Evolutionary conservation across 2,329 filamentous ascomycete species (phyloP).

Genomic region (Ascosphaera pollenicola): DNA sequence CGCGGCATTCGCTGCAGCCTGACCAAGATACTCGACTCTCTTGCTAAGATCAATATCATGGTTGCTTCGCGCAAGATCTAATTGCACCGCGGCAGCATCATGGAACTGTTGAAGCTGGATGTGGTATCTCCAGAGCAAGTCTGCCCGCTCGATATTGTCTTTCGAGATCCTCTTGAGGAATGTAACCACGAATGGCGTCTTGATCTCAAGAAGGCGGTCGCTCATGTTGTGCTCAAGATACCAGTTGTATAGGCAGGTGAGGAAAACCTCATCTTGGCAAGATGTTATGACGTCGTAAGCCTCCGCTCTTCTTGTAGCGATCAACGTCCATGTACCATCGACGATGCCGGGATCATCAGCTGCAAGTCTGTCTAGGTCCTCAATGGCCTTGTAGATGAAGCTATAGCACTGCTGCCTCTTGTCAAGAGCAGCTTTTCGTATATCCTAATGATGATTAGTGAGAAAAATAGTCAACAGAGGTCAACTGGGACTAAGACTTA

Average conservation of each 20-base stretch:
- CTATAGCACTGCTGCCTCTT: constrained; percentile 62
- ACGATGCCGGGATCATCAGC: constrained; percentile 46
- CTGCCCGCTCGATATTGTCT: constrained; percentile 55
- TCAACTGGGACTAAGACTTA: constrained; percentile 9
- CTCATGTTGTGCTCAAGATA: constrained; percentile 71
- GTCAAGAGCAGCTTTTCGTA: constrained; percentile 43
- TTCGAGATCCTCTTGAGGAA: constrained; percentile 61
- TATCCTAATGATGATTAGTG: constrained; percentile 29
- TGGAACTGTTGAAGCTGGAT: constrained; percentile 66
- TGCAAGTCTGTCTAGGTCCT: constrained; percentile 51
- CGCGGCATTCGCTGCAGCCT: constrained; percentile 80
- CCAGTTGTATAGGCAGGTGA: constrained; percentile 95
- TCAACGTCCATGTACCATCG: constrained; percentile 56
- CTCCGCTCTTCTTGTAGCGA: constrained; percentile 60
- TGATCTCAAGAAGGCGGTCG: constrained; percentile 63
- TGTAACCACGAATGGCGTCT: constrained; percentile 65
- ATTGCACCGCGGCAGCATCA: constrained; percentile 70
- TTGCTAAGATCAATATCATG: constrained; percentile 62
- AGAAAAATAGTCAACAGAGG: constrained; percentile 2
- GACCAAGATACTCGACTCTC: constrained; percentile 71
- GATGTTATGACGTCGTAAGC: constrained; percentile 78
- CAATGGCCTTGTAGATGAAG: constrained; percentile 64
- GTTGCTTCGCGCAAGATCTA: constrained; percentile 59
- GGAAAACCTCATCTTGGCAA: constrained; percentile 81
- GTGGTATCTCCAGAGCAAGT: constrained; percentile 84